A percentile compares a stretch with the other conserved stretches of the same genome.
phyloP scores from a whole-genome alignment of 2,329 filamentous ascomycete genomes.

The Calonectria leucothoes region DNA sequence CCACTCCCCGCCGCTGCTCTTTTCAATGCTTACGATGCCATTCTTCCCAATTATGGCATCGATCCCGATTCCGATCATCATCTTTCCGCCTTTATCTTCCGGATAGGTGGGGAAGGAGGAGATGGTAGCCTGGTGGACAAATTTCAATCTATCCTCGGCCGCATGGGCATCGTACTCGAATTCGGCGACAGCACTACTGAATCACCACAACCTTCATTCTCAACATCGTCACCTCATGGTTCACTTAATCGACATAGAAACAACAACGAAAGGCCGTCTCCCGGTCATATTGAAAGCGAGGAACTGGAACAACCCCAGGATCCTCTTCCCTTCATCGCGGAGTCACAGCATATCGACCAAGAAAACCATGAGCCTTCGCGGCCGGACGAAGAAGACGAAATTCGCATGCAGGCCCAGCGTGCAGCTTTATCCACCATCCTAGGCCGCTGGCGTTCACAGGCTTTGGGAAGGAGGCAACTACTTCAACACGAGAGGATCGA shows the following conservation, averaged over 20 bases:
- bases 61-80: constrained; percentile 80
- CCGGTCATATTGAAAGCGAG: constrained; percentile 17
- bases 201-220: constrained; percentile 39
- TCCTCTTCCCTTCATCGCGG: constrained; percentile 4
- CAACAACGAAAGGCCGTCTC: background rate
- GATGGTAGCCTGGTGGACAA: constrained; percentile 72
- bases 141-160: constrained; percentile 74
- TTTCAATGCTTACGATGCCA: constrained; percentile 82
- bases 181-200: constrained; percentile 55
- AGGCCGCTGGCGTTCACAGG: constrained; percentile 38
- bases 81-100: constrained; percentile 82
- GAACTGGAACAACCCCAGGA: constrained; percentile 7
- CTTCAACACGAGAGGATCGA: constrained; percentile 19
- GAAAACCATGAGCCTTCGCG: constrained; percentile 14
- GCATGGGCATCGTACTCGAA: constrained; percentile 79
- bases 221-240: constrained; percentile 36
- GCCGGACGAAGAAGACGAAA: constrained; percentile 29
- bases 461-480: constrained; percentile 27
- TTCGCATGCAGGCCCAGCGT: constrained; percentile 25
- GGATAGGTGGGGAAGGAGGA: constrained; percentile 75
- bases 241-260: constrained; percentile 34
- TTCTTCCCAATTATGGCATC: constrained; percentile 77
- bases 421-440: constrained; percentile 37
- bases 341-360: background rate
- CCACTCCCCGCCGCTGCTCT: constrained; percentile 80